Evolutionary conservation across 345 rosid species (phyloP).

Genomic region (Jatropha curcas): DNA sequence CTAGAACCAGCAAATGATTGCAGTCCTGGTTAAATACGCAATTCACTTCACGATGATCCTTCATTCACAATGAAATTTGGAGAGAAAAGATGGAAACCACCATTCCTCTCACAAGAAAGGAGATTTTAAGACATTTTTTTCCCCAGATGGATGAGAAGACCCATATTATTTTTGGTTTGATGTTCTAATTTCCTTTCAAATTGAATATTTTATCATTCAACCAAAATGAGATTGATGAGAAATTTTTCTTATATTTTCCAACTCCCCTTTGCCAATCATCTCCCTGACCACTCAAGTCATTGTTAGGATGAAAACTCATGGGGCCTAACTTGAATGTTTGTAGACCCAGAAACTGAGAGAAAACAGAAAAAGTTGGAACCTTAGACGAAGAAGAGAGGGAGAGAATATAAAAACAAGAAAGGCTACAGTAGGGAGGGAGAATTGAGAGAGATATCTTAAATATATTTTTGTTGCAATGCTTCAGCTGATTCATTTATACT

Average conservation of each 20-base stretch:
- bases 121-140: neutral
- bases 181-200: neutral
- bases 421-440: neutral
- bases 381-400: neutral
- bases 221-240: neutral
- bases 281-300: neutral
- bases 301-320: neutral
- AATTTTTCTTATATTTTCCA: neutral
- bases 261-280: neutral
- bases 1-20: neutral
- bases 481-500: too few species aligned
- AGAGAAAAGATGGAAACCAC: neutral
- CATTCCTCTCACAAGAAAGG: neutral
- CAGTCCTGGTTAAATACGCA: neutral
- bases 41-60: neutral
- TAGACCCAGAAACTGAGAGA: neutral
- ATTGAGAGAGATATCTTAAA: neutral
- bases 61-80: neutral
- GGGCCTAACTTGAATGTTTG: neutral
- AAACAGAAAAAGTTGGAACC: neutral
- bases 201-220: slow-evolving; percentile 7
- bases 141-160: neutral
- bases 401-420: neutral
- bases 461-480: neutral
- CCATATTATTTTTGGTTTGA: neutral